Evolutionary conservation across 2,329 filamentous ascomycete species (phyloP), one percentile per base, ranked within the genome.

Genomic region (Rosellinia necatrix): DNA sequence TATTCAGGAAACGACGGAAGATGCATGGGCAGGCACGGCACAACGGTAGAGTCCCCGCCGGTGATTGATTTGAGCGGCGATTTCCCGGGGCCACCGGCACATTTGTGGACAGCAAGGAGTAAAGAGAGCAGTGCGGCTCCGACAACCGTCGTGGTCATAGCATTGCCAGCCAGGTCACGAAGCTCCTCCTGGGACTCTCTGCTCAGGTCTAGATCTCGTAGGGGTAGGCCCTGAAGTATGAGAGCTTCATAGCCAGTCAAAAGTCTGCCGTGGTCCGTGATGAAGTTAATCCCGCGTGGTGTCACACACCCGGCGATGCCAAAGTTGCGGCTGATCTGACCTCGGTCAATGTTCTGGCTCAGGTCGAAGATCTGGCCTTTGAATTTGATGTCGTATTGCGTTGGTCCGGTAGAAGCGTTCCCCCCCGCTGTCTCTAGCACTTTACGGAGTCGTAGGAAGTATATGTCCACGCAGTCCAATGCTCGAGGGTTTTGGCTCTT

Each of bases 141-240:
- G 8, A 92, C 83, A 1, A 91, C 87, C 0, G 89, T 88, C 0
- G 84, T 84, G 1, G 82, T 85, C 90, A 93, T 93, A 0, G 90
- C 90, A 68, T 94, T 93, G 0, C 90, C 90, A 2, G 88, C 88
- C 2, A 93, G 74, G 61, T 91, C 84, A 59, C 87, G 83, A 2
- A 90, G 74, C 15, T 92, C 75, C 1, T 73, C 70, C 42, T 86
- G 77, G 0, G 78, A 81, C 64, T 92, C 86, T 7, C 80, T 79
- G 0, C 82, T 85, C n/a, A 91, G 77, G 0, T 84, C 74, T 9
- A 92, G 74, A 44, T 80, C 78, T 50, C 85, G 73, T 1, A 87
- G 69, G 0, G 88, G 87, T 44, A 92, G 75, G 1, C 89, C 90
- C 72, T 92, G 90, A 4, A 92, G 70, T 5, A 75, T 70, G 2